Percentiles rank a stretch among this genome's conserved stretches.
phyloP scores from a whole-genome alignment of 305 asterid genomes.

The Andrographis paniculata region DNA sequence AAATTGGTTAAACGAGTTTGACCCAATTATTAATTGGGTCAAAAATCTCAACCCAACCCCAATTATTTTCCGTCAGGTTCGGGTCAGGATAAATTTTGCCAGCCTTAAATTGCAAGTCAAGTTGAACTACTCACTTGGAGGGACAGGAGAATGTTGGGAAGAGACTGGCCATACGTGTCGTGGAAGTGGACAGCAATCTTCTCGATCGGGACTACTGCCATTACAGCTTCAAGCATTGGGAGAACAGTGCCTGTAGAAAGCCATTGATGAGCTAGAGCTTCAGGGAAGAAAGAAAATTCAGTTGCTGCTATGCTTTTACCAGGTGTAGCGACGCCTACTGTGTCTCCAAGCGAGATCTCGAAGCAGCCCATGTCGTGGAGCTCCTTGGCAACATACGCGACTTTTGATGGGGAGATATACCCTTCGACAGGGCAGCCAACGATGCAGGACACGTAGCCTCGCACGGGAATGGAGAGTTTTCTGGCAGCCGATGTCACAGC shows the following conservation, averaged over 20 bases:
- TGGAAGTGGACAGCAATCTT: slow-evolving; percentile 93
- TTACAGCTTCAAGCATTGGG: slow-evolving; percentile 92
- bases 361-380: slow-evolving; percentile 94
- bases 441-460: slow-evolving; percentile 84
- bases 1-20: no score
- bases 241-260: slow-evolving; percentile 49
- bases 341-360: slow-evolving; percentile 92
- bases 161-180: slow-evolving; percentile 94
- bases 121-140: slow-evolving; percentile 55
- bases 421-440: slow-evolving; percentile 96
- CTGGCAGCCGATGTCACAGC: slow-evolving; percentile 73
- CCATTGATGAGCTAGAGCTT: no score
- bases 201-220: slow-evolving; percentile 79
- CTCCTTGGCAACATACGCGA: slow-evolving; percentile 86
- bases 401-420: slow-evolving; percentile 65
- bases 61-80: not conserved
- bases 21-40: no score
- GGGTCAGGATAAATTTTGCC: not conserved
- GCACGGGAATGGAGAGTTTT: slow-evolving; percentile 75
- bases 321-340: slow-evolving; percentile 92
- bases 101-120: not conserved
- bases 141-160: slow-evolving; percentile 76
- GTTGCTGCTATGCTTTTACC: slow-evolving; percentile 29
- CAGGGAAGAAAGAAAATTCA: not conserved
- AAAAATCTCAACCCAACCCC: no score